Evolutionary conservation across 257 asterid genomes (phyloP).

Genomic region (Solanum acaule): DNA sequence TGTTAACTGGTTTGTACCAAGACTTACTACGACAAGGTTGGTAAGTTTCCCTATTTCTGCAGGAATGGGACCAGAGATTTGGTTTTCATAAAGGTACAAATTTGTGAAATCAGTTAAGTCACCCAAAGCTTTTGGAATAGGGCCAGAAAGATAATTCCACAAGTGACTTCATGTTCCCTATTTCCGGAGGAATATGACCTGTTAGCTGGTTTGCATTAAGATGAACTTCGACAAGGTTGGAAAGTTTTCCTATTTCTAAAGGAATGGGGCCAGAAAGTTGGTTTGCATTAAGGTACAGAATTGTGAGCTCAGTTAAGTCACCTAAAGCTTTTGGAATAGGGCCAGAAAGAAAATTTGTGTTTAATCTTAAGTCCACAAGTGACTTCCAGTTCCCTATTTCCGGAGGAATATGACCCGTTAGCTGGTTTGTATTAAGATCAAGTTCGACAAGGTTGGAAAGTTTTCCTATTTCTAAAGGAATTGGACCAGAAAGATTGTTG

Average conservation of each 20-base stretch:
- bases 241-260: background rate
- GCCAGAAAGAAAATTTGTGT: background rate
- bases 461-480: no score
- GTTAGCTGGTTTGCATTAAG: background rate
- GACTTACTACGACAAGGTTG: background rate
- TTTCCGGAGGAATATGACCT: background rate
- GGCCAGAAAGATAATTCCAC: background rate
- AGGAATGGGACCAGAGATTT: background rate
- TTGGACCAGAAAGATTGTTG: background rate
- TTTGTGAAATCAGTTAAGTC: background rate
- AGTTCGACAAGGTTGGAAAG: no score
- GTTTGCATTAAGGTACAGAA: background rate
- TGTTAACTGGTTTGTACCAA: background rate
- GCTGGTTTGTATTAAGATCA: no score
- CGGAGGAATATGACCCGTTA: background rate
- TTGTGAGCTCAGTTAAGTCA: background rate
- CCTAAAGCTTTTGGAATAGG: background rate
- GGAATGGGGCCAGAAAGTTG: background rate
- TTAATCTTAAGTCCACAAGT: no score
- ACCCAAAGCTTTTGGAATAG: constrained; percentile 1
- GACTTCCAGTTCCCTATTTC: background rate
- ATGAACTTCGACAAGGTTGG: background rate
- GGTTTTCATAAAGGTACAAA: background rate
- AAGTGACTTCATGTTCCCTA: background rate
- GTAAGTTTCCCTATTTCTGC: background rate